Conservation (phyloP, 148 eudicot species). For the Amaranthus hypochondriacus region DNA sequence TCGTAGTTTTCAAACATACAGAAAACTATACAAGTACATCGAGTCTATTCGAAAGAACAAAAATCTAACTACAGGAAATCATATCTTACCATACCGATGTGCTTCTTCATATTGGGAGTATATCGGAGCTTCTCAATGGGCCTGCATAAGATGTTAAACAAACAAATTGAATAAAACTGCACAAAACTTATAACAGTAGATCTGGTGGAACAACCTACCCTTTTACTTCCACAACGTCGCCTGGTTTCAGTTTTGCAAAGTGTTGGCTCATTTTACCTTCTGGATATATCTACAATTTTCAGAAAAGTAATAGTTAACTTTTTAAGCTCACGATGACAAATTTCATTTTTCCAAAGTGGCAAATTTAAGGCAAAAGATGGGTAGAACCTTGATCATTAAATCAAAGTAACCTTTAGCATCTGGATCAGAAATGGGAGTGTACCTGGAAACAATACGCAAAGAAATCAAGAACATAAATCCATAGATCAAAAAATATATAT, state of each 20-base stretch:
- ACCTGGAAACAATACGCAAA: slow-evolving; percentile 43
- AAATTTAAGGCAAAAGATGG: background rate
- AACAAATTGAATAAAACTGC: background rate
- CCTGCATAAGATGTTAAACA: slow-evolving; percentile 39
- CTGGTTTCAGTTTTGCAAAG: slow-evolving; percentile 85
- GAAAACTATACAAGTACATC: no score
- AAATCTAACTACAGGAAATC: background rate
- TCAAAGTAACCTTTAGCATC: slow-evolving; percentile 89
- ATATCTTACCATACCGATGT: slow-evolving; percentile 89
- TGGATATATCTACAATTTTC: slow-evolving; percentile 62
- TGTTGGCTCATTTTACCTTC: slow-evolving; percentile 99
- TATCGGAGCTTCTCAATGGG: slow-evolving; percentile 95
- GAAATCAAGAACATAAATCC: background rate
- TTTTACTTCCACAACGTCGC: slow-evolving; percentile 93
- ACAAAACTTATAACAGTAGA: background rate
- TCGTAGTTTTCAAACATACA: background rate
- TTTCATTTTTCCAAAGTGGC: background rate
- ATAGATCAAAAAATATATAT: background rate
- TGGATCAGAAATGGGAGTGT: slow-evolving; percentile 96
- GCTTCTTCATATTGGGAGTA: slow-evolving; percentile 98
- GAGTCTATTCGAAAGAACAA: background rate
- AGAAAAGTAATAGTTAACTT: slow-evolving; percentile 2
- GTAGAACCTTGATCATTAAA: slow-evolving; percentile 75
- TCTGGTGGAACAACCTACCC: slow-evolving; percentile 42
- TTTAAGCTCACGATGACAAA: background rate